Conservation (phyloP, 306 rosid species). For the Dicorynia guianensis region DNA sequence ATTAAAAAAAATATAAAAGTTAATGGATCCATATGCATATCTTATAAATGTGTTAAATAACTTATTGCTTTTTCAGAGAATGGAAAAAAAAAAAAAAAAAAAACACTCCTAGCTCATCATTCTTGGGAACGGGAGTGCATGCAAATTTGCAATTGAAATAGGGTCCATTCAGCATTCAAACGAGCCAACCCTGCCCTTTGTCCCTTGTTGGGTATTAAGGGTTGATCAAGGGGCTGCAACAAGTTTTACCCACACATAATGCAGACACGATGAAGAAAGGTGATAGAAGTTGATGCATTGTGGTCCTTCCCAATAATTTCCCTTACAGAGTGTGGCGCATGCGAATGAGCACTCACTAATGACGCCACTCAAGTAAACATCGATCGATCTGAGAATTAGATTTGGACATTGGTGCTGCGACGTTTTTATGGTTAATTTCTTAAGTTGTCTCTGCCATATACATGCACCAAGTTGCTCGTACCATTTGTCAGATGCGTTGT, state of each 20-base stretch:
- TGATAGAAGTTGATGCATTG: constrained; percentile 46
- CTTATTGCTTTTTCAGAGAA: no score
- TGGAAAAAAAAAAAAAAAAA: no score
- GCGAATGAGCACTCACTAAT: constrained; percentile 5
- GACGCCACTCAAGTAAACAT: neutral
- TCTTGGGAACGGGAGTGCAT: neutral
- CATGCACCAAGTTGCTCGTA: constrained; percentile 25
- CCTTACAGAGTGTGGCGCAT: constrained; percentile 33
- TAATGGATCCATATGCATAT: no score
- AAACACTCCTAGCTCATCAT: neutral
- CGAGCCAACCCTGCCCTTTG: constrained; percentile 10
- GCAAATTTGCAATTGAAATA: neutral
- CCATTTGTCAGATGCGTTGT: constrained; percentile 8
- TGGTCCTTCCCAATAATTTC: constrained; percentile 53
- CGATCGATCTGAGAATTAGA: neutral
- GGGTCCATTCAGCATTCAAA: constrained; percentile 23
- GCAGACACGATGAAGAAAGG: constrained; percentile 28
- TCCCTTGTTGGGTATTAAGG: neutral
- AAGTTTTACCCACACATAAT: constrained; percentile 21
- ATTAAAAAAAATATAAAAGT: no score
- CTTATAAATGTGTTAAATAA: no score
- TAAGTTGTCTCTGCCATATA: constrained; percentile 36
- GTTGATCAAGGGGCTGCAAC: constrained; percentile 28
- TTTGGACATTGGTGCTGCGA: constrained; percentile 12
- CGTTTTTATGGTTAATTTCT: neutral